Evolutionary conservation across 2,329 filamentous ascomycete genomes (phyloP), one percentile per base, ranked within the genome.

Genomic region (Paecilomyces formosus): DNA sequence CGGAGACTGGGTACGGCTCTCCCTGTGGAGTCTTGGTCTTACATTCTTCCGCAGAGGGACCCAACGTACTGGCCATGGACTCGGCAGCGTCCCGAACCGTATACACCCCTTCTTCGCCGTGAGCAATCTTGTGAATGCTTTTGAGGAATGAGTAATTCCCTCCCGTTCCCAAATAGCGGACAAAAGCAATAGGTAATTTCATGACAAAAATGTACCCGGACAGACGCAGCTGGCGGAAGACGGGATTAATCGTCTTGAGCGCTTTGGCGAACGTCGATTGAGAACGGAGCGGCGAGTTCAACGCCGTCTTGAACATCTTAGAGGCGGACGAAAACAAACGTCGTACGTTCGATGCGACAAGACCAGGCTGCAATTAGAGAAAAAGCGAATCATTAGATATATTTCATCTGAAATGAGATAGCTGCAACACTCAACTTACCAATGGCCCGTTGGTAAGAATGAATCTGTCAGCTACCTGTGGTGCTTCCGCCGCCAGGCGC

Each of bases 401-500:
- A 33, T 4, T 49, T 26, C 6, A 39, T 13, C 15, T 28, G 12
- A 8, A 9, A 4, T 3, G 39, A 2, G 45, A n/a, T 45, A 45
- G 28, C 12, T 45, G 24, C 18, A 22, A 28, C 15, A 71, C 80
- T 63, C 75, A 84, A 71, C 80, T 63, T 75, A 84, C 82, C 63
- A 82, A 74, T 11, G 81, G 74, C 2, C 77, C 80, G 64, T 83
- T 83, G 24, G 76, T 76, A 45, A 84, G 67, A 39, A 85, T 78
- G 64, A 82, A 83, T 49, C 81, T 76, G 68, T 85, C 79, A 8
- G 82, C 80, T 53, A 86, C 67, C 56, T 78, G 74, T 21, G 78
- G 75, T 28, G 83, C 83, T 64, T 85, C 83, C n/a, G 80, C 74
- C n/a, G 83, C 83, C 51, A 86, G 76, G 52, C 83, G 75, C 63